Evolutionary conservation across 2,329 filamentous ascomycete species (phyloP), one percentile per base, ranked within the genome.

Genomic region (Epichloe festucae): DNA sequence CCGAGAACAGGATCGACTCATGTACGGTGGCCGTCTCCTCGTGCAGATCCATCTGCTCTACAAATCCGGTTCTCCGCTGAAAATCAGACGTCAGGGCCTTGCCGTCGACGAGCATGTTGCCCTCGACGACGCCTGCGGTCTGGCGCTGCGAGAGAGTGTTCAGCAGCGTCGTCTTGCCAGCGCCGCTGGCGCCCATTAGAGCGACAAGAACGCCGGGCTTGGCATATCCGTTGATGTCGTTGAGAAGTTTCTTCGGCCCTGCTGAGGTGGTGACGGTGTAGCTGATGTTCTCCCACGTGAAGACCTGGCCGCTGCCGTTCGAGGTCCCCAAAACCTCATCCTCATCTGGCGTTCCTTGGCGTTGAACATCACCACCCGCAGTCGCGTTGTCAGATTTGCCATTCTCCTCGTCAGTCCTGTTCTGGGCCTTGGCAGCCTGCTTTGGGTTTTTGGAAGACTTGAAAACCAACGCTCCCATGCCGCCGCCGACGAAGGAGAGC

Each of bases 71-170:
- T 61, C 85, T 85, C 43, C 86, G 79, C 62, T 89, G 85, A 70
- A 90, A 90, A 2, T 82, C 85, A 17, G 76, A 74, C 52, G 86
- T 82, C 23, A 84, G 77, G 46, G 78, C 76, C 38, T 74, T 74
- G 5, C 85, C 85, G 58, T 89, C 83, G 6, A 89, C 83, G n/a
- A 87, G 67, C 75, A 90, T 87, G 54, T 87, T 79, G 46, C 87
- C 1, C 36, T 81, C 75, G 65, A 88, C 85, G 10, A 53, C 42
- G n/a, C 51, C 51, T 4, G 50, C 44, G 5, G 43, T 51, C 49
- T 41, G 42, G 23, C 51, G 51, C 36, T 53, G 51, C 17, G 51
- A 53, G n/a, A 53, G 47, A 7, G 47, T 53, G 36, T 53, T 53
- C 19, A 53, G 47, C 34, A 53, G 47, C 34, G 52, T 53, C 39